Evolutionary conservation across 2,329 filamentous ascomycete species (phyloP).

Genomic region (Ophiostoma ips): DNA sequence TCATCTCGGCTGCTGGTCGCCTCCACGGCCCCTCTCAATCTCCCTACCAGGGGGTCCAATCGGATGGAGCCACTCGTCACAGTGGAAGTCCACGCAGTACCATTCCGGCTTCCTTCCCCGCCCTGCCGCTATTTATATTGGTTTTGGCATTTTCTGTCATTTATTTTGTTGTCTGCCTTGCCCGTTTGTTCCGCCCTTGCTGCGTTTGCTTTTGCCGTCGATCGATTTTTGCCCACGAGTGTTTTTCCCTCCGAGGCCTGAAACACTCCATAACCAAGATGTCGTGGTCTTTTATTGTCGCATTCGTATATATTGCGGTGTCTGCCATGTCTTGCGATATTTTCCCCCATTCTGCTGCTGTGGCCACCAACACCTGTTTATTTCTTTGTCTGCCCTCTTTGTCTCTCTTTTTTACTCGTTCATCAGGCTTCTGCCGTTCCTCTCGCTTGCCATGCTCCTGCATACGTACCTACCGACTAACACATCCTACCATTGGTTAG

Average conservation of each 20-base stretch:
- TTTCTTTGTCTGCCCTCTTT: neutral
- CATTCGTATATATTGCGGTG: neutral
- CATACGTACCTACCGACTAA: neutral
- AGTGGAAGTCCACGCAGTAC: neutral
- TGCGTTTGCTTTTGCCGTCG: neutral
- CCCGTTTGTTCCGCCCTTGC: neutral
- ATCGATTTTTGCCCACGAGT: no score
- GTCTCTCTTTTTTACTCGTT: neutral
- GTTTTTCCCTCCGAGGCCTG: neutral
- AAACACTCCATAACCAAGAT: neutral
- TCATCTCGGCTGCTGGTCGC: neutral
- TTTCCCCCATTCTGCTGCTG: neutral
- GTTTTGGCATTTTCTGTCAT: no score
- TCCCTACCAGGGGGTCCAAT: constrained; percentile 3
- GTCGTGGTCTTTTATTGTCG: neutral
- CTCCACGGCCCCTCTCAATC: constrained; percentile 2
- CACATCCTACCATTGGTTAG: constrained; percentile 1
- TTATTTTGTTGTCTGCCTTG: neutral
- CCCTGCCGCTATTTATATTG: neutral
- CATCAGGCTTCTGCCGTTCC: neutral
- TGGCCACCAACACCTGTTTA: neutral
- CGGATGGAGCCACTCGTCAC: constrained; percentile 2
- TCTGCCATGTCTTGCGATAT: neutral
- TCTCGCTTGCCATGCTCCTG: neutral
- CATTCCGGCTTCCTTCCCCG: neutral